Base-by-base conservation (phyloP, 805 yeast species). In the Huiozyma naganishii region DNA sequence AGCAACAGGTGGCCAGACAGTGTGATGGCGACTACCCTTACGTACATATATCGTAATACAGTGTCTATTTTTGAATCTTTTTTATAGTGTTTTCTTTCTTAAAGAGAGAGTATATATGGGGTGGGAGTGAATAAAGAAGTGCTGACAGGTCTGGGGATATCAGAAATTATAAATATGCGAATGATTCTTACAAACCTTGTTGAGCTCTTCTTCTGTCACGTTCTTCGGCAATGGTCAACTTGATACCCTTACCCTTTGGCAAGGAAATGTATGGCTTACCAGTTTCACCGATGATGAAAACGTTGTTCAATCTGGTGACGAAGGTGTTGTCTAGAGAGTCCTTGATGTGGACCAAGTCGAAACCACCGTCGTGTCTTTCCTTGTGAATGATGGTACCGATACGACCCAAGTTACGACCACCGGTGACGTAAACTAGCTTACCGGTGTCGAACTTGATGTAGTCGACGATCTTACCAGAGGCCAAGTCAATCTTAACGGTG, bases 221-320 rank as follows among this genome's bases (percentile, higher is more conserved):
- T 81, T 88, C 96, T 77, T 88, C 96, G 67, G 95, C 77, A 69
- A 88, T 88, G 65, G 90, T 70, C 69, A 88, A 80, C 80, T 88
- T 88, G 73, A 88, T 83, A 83, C 97, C 97, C 82, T 88, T 88
- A 77, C 96, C 97, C 90, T 87, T 88, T 77, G 97, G 96, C 72
- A 88, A 77, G 51, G 95, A 85, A 68, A 88, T 77, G 79, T 77
- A 79, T 67, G 96, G 95, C 77, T 85, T 87, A 73, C 85, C 83
- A 65, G 88, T 88, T 76, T 88, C 95, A 73, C 96, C 96, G 66
- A 88, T 81, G 66, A 88, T 83, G 73, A 88, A 87, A 59, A 88
- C 95, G 83, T 88, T 88, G 59, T 80, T 68, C 65, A 87, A 77
- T 80, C 96, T 86, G 72, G 96, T 87, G 63, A 88, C 95, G 73